These are phyloP conservation scores for Pseudocercospora pini-densiflorae DNA, from an alignment of 2,329 filamentous ascomycete species.

Conservation along the genomic window DNA sequence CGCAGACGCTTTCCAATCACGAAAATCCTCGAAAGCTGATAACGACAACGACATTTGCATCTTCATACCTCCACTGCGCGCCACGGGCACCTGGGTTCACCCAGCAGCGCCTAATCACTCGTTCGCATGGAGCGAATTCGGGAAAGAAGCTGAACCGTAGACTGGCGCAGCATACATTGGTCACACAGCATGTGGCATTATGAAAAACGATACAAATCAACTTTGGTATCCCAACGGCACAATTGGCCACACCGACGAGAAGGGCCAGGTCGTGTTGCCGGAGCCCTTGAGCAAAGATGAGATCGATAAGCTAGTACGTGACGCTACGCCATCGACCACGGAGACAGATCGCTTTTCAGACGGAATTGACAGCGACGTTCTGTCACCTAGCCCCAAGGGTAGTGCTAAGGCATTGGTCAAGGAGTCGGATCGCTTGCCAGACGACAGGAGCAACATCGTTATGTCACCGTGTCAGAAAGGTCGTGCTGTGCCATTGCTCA, in stretches of 20 bases:
- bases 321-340: not conserved
- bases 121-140: not conserved
- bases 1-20: not conserved
- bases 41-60: not conserved
- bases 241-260: not conserved
- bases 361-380: not conserved
- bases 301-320: not conserved
- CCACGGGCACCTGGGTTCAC: not conserved
- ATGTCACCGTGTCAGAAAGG: no score
- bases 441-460: not conserved
- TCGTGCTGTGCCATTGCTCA: no score
- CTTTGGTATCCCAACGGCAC: not conserved
- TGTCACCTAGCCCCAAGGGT: not conserved
- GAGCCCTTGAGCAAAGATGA: not conserved
- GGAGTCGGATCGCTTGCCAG: not conserved
- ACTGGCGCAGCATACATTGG: not conserved
- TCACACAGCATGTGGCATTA: not conserved
- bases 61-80: not conserved
- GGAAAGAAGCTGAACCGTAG: not conserved
- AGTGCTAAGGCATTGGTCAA: not conserved
- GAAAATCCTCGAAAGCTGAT: not conserved
- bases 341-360: not conserved
- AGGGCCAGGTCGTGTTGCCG: not conserved
- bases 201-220: not conserved
- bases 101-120: not conserved